Conservation (phyloP, 257 asterid species). For the Thymus quinquecostatus region DNA sequence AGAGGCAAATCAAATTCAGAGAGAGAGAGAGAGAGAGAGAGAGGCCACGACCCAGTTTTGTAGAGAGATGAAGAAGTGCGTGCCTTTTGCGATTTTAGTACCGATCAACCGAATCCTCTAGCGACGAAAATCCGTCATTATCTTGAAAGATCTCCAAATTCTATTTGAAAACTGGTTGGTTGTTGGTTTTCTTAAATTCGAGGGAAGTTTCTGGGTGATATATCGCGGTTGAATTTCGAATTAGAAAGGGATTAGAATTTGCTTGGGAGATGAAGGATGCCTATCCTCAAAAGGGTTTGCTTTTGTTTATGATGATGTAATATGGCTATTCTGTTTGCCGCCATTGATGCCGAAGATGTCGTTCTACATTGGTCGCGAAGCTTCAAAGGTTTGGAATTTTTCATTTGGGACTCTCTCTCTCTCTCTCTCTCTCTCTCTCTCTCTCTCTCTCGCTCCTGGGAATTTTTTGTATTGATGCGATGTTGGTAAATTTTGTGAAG, state of each 20-base stretch:
- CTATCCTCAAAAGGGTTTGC: constrained; percentile 39
- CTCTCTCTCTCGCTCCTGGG: neutral
- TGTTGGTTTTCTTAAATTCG: constrained; percentile 23
- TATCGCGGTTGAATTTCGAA: constrained; percentile 14
- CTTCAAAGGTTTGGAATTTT: constrained; percentile 75
- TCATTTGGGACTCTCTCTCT: neutral
- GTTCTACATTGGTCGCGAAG: constrained; percentile 94
- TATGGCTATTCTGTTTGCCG: constrained; percentile 54
- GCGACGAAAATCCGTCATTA: constrained; percentile 23
- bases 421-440: neutral
- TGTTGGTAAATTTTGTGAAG: constrained; percentile 35
- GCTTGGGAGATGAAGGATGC: constrained; percentile 37
- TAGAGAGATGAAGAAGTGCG: constrained; percentile 30
- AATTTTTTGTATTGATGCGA: neutral
- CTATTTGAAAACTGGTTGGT: constrained; percentile 18
- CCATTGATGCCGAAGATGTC: constrained; percentile 60
- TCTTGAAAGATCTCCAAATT: constrained; percentile 24
- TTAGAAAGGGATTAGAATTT: constrained; percentile 1
- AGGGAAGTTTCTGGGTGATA: constrained; percentile 12
- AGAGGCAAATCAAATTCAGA: constrained; percentile 30
- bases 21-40: constrained; percentile 29
- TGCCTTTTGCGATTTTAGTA: constrained; percentile 29
- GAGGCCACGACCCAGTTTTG: constrained; percentile 33
- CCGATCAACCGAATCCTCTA: constrained; percentile 25
- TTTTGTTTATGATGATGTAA: constrained; percentile 47